Evolutionary conservation across 176 grass and related monocot species (phyloP).

Genomic region (Cenchrus fungigraminus): DNA sequence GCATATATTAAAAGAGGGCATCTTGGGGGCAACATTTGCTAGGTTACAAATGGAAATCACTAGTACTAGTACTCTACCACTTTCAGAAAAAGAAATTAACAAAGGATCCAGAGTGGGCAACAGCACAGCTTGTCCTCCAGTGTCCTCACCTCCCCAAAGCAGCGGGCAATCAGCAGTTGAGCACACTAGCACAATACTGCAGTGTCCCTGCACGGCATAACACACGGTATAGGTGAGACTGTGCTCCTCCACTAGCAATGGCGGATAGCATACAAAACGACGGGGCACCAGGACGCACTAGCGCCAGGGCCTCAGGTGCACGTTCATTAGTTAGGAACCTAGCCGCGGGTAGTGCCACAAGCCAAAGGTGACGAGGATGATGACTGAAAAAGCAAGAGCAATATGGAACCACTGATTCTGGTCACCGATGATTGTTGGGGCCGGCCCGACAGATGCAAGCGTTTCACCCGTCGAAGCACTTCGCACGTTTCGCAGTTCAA

Average conservation of each 20-base stretch:
- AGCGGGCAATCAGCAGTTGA: not conserved
- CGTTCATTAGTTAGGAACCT: not conserved
- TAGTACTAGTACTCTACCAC: not conserved
- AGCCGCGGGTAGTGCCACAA: not conserved
- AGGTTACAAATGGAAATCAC: not conserved
- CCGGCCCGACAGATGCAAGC: not conserved
- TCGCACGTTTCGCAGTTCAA: not conserved
- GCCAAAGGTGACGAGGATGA: not conserved
- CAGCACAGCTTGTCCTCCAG: not conserved
- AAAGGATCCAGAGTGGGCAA: not conserved
- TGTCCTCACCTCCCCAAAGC: not conserved
- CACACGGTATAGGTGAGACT: slow-evolving; percentile 23
- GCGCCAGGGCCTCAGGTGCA: not conserved
- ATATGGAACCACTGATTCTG: not conserved
- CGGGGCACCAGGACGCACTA: not conserved
- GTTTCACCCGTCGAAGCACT: not conserved
- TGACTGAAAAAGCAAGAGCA: slow-evolving; percentile 16
- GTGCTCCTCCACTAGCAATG: slow-evolving; percentile 8
- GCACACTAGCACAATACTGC: not conserved
- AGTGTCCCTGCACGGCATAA: not conserved
- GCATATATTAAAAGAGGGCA: not conserved
- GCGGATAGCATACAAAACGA: not conserved
- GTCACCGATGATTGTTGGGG: too few relatives aligned
- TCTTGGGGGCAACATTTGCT: not conserved
- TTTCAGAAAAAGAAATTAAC: not conserved